A percentile compares a stretch with the other conserved stretches of the same genome.
Evolutionary conservation across 2,329 filamentous ascomycete genomes (phyloP).

Genomic region (Samsoniella hepiali): DNA sequence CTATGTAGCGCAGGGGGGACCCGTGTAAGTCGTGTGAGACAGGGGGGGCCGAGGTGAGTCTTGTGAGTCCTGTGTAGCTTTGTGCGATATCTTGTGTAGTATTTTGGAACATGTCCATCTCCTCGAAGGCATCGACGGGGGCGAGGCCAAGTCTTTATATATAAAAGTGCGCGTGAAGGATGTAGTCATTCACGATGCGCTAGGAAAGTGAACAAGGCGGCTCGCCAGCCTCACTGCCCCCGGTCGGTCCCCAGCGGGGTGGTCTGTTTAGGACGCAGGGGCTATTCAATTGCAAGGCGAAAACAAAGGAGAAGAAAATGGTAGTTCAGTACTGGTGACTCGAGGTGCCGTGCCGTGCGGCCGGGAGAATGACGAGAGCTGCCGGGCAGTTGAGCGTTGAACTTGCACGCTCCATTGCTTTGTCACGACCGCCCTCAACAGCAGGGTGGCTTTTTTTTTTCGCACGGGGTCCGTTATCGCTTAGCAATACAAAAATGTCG

Average conservation of each 20-base stretch:
- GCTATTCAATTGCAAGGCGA: neutral
- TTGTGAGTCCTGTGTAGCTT: too few relatives aligned
- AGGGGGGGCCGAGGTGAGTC: too few relatives aligned
- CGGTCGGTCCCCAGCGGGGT: neutral
- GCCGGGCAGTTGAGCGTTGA: too few relatives aligned
- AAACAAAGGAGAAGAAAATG: neutral
- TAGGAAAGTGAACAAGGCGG: neutral
- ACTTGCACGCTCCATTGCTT: neutral
- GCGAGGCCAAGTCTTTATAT: conserved; percentile 5
- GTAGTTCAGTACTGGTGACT: neutral
- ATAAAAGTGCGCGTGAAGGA: neutral
- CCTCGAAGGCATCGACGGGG: neutral
- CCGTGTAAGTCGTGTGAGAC: conserved; percentile 2
- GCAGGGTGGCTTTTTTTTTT: neutral
- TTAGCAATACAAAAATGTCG: conserved; percentile 2
- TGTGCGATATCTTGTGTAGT: neutral
- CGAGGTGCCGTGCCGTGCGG: neutral
- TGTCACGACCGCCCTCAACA: too few relatives aligned
- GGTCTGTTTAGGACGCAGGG: too few relatives aligned
- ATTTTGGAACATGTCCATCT: neutral
- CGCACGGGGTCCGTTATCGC: neutral
- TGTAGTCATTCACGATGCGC: conserved; percentile 8
- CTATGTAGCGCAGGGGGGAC: neutral
- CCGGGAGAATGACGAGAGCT: neutral
- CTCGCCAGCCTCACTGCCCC: neutral